Conservation (phyloP, 1,139 yeast species). For the Suhomyces maxii region DNA sequence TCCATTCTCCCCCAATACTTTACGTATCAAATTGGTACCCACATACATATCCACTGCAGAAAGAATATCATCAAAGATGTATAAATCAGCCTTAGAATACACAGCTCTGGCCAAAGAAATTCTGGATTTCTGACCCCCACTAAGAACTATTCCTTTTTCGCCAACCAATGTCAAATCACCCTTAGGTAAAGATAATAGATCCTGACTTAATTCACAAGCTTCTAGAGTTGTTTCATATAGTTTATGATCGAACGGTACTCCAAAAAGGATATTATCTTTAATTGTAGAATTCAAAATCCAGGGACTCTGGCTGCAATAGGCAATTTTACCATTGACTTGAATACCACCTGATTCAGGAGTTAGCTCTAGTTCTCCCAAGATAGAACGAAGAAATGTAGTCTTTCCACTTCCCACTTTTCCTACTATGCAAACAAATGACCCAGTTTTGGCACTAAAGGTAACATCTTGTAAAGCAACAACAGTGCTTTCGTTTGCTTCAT, state of each 20-base stretch:
- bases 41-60: constrained; percentile 43
- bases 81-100: constrained; percentile 38
- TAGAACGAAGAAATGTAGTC: constrained; percentile 60
- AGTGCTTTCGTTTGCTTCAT: constrained; percentile 1
- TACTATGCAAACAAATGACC: constrained; percentile 67
- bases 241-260: constrained; percentile 29
- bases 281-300: constrained; percentile 43
- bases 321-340: constrained; percentile 17
- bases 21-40: constrained; percentile 21
- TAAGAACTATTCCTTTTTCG: constrained; percentile 42
- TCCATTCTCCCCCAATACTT: constrained; percentile 22
- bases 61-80: constrained; percentile 35
- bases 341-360: constrained; percentile 11
- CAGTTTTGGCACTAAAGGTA: constrained; percentile 53
- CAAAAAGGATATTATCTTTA: constrained; percentile 41
- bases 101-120: constrained; percentile 42
- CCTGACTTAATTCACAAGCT: constrained; percentile 38
- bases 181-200: constrained; percentile 36
- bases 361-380: constrained; percentile 53
- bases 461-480: constrained; percentile 51
- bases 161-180: constrained; percentile 44
- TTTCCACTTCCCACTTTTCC: constrained; percentile 86
- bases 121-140: constrained; percentile 46
- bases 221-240: constrained; percentile 31
- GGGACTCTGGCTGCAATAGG: constrained; percentile 29